Conservation (phyloP, 2,329 filamentous ascomycete genomes). For the Pseudocercospora ulei region DNA sequence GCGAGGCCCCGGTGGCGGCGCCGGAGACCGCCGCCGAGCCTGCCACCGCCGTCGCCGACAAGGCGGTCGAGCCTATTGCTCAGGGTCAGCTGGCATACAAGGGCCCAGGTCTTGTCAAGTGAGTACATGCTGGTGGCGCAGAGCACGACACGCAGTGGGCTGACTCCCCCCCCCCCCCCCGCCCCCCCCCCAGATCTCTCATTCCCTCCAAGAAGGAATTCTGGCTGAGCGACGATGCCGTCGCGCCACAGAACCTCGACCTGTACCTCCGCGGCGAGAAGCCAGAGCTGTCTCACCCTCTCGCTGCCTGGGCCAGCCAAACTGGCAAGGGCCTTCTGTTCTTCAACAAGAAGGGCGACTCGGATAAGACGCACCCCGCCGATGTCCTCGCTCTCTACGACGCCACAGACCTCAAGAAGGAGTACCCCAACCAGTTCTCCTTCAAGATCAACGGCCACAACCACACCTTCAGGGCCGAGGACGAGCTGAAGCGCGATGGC, state of each 20-base stretch:
- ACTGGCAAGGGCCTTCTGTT: slow-evolving; percentile 93
- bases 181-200: slow-evolving; percentile 66
- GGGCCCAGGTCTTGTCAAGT: slow-evolving; percentile 82
- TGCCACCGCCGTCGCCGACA: slow-evolving; percentile 37
- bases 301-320: slow-evolving; percentile 79
- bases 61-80: slow-evolving; percentile 57
- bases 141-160: background rate
- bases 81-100: slow-evolving; percentile 86
- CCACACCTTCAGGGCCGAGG: slow-evolving; percentile 82
- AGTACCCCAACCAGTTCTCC: slow-evolving; percentile 70
- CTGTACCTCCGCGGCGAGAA: slow-evolving; percentile 84
- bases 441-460: slow-evolving; percentile 80
- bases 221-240: slow-evolving; percentile 52
- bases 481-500: slow-evolving; percentile 69
- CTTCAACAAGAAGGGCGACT: slow-evolving; percentile 67
- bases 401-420: slow-evolving; percentile 61
- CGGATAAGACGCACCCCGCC: slow-evolving; percentile 67
- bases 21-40: slow-evolving; percentile 29
- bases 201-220: slow-evolving; percentile 90
- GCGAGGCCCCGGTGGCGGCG: slow-evolving; percentile 36
- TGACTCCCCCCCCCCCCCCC: no score
- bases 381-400: slow-evolving; percentile 59
- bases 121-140: slow-evolving; percentile 37
- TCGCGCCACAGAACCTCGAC: slow-evolving; percentile 63
- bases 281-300: slow-evolving; percentile 64